phyloP scores from a whole-genome alignment of 2,329 filamentous ascomycete genomes.

The Paecilomyces niveus region DNA sequence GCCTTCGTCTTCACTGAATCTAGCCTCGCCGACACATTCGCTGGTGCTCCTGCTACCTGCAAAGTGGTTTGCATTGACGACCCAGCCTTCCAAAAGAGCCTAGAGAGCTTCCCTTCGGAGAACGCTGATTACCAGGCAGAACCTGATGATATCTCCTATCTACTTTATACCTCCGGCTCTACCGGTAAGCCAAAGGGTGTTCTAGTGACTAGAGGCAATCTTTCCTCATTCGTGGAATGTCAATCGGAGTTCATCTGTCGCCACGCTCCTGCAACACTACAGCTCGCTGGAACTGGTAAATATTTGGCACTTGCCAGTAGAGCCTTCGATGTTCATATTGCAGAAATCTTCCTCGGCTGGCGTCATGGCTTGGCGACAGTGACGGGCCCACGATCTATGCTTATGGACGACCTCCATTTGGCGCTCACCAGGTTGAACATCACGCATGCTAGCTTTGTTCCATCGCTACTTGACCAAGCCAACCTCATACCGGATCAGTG shows the following conservation, averaged over 20 bases:
- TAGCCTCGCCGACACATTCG: constrained; percentile 10
- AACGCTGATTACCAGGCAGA: constrained; percentile 9
- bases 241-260: constrained; percentile 17
- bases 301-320: constrained; percentile 27
- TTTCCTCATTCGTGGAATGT: constrained; percentile 22
- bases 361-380: constrained; percentile 19
- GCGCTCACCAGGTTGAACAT: constrained; percentile 19
- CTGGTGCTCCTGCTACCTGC: constrained; percentile 12
- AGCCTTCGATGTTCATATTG: constrained; percentile 24
- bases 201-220: constrained; percentile 66
- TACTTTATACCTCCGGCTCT: constrained; percentile 90
- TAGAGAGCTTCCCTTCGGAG: constrained; percentile 11
- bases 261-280: constrained; percentile 16
- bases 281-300: constrained; percentile 19
- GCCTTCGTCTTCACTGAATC: constrained; percentile 22
- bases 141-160: constrained; percentile 19
- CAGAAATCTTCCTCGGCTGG: constrained; percentile 25
- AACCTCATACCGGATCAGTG: constrained; percentile 15
- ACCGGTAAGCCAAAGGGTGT: constrained; percentile 96
- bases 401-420: constrained; percentile 18
- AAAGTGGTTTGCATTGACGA: constrained; percentile 16
- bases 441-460: constrained; percentile 24
- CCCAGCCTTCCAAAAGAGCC: constrained; percentile 7
- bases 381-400: constrained; percentile 19
- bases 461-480: constrained; percentile 18